Evolutionary conservation across 2,329 filamentous ascomycete species (phyloP).

Genomic region (Geosmithia flava): DNA sequence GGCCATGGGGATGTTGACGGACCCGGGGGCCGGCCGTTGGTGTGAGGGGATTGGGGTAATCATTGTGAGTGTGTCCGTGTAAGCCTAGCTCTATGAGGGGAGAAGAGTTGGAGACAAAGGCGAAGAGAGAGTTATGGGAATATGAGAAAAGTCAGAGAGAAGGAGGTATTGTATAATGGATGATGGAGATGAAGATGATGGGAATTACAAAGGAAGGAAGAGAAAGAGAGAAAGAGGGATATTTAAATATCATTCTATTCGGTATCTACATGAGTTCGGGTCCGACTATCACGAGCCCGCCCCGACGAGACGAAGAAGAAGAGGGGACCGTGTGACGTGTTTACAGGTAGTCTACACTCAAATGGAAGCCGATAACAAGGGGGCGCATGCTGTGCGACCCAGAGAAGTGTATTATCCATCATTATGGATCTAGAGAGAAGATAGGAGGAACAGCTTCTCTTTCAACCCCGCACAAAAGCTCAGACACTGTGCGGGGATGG

Average conservation of each 20-base stretch:
- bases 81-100: no score
- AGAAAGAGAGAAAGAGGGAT: not conserved
- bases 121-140: not conserved
- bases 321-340: not conserved
- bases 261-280: not conserved
- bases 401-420: no score
- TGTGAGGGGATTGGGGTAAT: conserved; percentile 9
- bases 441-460: no score
- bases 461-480: no score
- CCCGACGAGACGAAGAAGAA: not conserved
- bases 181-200: not conserved
- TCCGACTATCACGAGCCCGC: not conserved
- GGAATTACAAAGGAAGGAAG: not conserved
- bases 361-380: no score
- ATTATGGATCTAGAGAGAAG: no score
- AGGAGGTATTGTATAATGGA: not conserved
- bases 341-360: no score
- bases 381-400: no score
- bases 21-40: conserved; percentile 29
- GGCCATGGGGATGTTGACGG: conserved; percentile 37
- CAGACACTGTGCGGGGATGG: no score
- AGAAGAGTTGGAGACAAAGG: not conserved
- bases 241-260: not conserved
- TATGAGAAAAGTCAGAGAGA: not conserved
- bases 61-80: not conserved